Evolutionary conservation across 192 early-diverging fungal genomes (phyloP), one percentile per base, ranked within the genome.

Genomic region (Linnemannia schmuckeri): DNA sequence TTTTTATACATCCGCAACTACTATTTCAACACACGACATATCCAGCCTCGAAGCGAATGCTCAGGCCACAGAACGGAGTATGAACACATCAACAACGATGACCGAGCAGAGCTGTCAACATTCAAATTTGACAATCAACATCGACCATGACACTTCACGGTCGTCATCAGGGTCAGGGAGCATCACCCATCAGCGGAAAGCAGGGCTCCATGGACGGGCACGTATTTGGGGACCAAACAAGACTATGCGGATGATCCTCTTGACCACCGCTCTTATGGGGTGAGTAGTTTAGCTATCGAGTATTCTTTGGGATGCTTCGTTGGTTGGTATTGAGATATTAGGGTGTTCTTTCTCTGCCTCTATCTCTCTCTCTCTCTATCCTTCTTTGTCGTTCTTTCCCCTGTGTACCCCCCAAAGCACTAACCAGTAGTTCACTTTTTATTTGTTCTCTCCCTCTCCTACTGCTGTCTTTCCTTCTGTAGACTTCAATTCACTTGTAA

Each of bases 401-500:
- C 30, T 66, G 61, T 66, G 8, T 33, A 4, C 61, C 30, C 30
- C 61, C 3, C 27, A 4, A 66, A 30, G 61, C 30, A 66, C 61
- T 66, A 66, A 66, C 61, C 9, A 66, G 61, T 66, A 30, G 30
- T 35, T 33, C 1, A 3, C 4, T 4, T 17, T 33, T 66, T 33
- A 8, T 33, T 27, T 12, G 13, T 66, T 33, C 27, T 15, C 1
- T 66, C 27, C 61, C 24, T n/a, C 55, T n/a, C 24, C n/a, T 27
- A 61, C 7, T n/a, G 55, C n/a, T 66, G 10, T 10, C 61, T 30
- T 66, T 12, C 13, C 27, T 20, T 8, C 40, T 54, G 8, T 49
- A 92, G 91, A 44, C 83, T 94, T 42, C 93, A 94, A 73, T 94
- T 94, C 42, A 94, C 94, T 72, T 94, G 94, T 94, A 91, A 79